Percentiles rank a stretch among this genome's conserved stretches.
phyloP scores from a whole-genome alignment of 176 grass and related monocot genomes.

The Hordeum vulgare region MorexV3_pseudomolecules_assembly NC_058523.1:144775879-144776378 shows the following conservation, averaged over 20 bases:
- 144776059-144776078: conserved; percentile 52
- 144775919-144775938: not conserved
- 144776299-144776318: no score
- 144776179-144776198: conserved; percentile 45
- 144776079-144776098: conserved; percentile 48
- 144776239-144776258: no score
- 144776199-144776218: conserved; percentile 53
- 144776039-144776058: conserved; percentile 83
- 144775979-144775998: conserved; percentile 21
- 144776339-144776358: conserved; percentile 73
- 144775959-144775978: not conserved
- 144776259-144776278: no score
- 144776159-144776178: conserved; percentile 15
- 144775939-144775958: not conserved
- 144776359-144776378: conserved; percentile 79
- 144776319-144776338: conserved; percentile 53
- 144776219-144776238: not conserved
- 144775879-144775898: conserved; percentile 44
- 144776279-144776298: no score
- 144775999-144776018: conserved; percentile 50
- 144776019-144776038: conserved; percentile 72
- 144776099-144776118: conserved; percentile 67
- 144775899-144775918: not conserved
- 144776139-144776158: conserved; percentile 72
- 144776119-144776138: conserved; percentile 48